Base-by-base conservation (phyloP, 805 yeast species). In the Brettanomyces bruxellensis region DNA sequence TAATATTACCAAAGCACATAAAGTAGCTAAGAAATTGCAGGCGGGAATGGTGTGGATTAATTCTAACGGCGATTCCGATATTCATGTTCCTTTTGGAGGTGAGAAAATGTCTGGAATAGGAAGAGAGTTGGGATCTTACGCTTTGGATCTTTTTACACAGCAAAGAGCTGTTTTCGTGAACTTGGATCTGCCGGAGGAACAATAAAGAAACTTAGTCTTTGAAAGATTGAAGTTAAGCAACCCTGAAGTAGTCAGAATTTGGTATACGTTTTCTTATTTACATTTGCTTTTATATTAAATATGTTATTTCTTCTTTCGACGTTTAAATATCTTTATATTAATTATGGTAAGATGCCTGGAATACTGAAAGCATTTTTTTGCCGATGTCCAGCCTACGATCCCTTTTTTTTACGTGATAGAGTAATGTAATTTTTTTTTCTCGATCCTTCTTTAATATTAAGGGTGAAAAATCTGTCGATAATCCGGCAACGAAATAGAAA, bases 91-190 rank as follows among this genome's bases (percentile, higher is more conserved):
- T 45, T 81, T 81, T 51, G 87, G 87, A 42, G 86, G 86, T 58
- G 79, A 78, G 36, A 81, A 81, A 61, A 68, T 72, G 72, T 70
- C 78, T 58, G 86, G 87, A 55, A 68, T 78, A 47, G 85, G 86
- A 42, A 72, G 86, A 61, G 86, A 81, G 61, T 67, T 81, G 48
- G 86, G 86, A 35, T 75, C 76, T 51, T 77, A 79, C 54, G 86
- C 85, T n/a, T 61, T 81, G 46, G 68, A 69, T 38, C 70, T 73
- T 59, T 81, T 79, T 64, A 80, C 85, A 11, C 78, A 76, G 54
- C 80, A 79, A 47, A 81, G 80, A 62, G 81, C 86, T 32, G 73
- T 81, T 47, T 86, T 84, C 55, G 81, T 89, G 50, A 86, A 85
- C 67, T 61, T 83, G 54, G 51, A 55, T 18, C 32, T 51, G 22